Evolutionary conservation across 345 rosid species (phyloP).

Genomic region (Leavenworthia alabamica): DNA sequence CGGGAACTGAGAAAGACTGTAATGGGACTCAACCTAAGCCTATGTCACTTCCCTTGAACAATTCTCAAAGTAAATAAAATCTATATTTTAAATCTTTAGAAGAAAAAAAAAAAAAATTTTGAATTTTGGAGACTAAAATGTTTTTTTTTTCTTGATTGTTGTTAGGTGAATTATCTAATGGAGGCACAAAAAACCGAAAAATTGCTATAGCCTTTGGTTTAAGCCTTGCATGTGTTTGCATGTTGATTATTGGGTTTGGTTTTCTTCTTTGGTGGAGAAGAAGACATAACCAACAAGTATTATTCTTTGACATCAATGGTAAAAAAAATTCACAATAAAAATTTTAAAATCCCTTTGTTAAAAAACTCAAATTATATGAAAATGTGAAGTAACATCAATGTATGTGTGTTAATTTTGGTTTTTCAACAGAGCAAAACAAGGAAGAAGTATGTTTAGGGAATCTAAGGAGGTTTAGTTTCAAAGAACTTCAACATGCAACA

Average conservation of each 20-base stretch:
- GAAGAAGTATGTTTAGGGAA: slow-evolving; percentile 79
- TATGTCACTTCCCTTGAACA: slow-evolving; percentile 36
- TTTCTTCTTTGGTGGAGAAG: slow-evolving; percentile 78
- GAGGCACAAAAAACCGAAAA: slow-evolving; percentile 46
- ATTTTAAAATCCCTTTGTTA: not conserved
- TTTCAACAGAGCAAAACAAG: slow-evolving; percentile 44
- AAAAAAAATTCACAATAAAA: slow-evolving; percentile 10
- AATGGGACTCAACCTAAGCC: slow-evolving; percentile 49
- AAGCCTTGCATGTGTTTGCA: slow-evolving; percentile 56
- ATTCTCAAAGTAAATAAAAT: slow-evolving; percentile 45
- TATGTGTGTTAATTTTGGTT: not conserved
- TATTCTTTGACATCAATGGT: slow-evolving; percentile 88
- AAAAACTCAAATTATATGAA: not conserved
- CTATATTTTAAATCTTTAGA: not conserved
- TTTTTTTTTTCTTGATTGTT: not conserved
- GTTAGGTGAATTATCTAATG: slow-evolving; percentile 45
- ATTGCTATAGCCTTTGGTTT: slow-evolving; percentile 65
- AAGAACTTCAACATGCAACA: slow-evolving; percentile 79
- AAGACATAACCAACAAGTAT: slow-evolving; percentile 71
- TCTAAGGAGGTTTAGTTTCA: slow-evolving; percentile 75
- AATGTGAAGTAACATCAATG: not conserved
- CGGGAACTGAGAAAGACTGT: slow-evolving; percentile 56
- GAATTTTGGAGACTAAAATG: not conserved
- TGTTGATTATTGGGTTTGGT: slow-evolving; percentile 55
- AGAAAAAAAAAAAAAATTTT: not conserved